These are phyloP conservation scores for Balamuthia mandrillaris DNA, from an alignment of 208 protist species.

Conservation along the genomic window DNA sequence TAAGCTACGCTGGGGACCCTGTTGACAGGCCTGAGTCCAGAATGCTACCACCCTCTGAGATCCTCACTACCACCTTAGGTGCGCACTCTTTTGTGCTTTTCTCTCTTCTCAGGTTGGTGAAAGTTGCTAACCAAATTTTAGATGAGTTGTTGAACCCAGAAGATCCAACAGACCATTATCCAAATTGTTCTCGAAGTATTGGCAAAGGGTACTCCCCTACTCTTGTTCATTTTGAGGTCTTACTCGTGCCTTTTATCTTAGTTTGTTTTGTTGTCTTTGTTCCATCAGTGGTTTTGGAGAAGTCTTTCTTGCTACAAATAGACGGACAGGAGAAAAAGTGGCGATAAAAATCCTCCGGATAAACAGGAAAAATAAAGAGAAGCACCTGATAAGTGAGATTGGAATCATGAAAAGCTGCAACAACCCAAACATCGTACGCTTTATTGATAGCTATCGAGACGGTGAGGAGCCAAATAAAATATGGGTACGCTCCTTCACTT, in stretches of 20 bases:
- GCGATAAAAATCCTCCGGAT: constrained; percentile 74
- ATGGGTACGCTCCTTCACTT: not conserved
- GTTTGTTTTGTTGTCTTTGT: too few species aligned
- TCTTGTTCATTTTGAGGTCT: too few species aligned
- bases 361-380: constrained; percentile 60
- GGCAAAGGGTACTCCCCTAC: constrained; percentile 69
- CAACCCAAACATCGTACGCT: constrained; percentile 72
- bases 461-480: constrained; percentile 27
- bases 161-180: not conserved
- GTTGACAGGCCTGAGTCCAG: too few species aligned
- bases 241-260: too few species aligned
- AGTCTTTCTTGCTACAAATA: constrained; percentile 59
- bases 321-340: constrained; percentile 49
- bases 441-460: constrained; percentile 62
- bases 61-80: too few species aligned
- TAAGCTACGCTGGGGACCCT: too few species aligned
- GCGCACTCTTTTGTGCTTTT: too few species aligned
- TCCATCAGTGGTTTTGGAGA: constrained; percentile 55
- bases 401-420: constrained; percentile 63
- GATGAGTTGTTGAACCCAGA: constrained; percentile 11
- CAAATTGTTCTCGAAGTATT: constrained; percentile 51
- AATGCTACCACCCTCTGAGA: too few species aligned
- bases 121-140: not conserved
- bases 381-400: constrained; percentile 70
- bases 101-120: too few species aligned